Percentiles rank a stretch among this genome's conserved stretches.
Evolutionary conservation across 2,329 filamentous ascomycete species (phyloP).

Genomic region (Aurifilum marmelostoma): DNA sequence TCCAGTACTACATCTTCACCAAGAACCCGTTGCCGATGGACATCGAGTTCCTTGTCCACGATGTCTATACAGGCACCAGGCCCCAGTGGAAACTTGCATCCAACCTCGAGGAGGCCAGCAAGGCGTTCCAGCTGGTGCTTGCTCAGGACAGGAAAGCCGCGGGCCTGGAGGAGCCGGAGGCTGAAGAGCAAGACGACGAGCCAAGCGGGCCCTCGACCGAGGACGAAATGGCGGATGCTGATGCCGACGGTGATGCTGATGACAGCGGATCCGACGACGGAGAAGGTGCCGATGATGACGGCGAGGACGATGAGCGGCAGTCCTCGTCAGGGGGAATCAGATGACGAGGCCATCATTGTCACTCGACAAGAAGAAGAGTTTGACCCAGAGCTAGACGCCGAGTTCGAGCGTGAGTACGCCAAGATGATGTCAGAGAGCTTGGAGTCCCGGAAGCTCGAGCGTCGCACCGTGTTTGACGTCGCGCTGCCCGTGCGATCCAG

Average conservation of each 20-base stretch:
- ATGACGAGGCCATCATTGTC: conserved; percentile 89
- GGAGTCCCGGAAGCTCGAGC: conserved; percentile 93
- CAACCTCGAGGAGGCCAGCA: conserved; percentile 80
- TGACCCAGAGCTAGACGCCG: conserved; percentile 92
- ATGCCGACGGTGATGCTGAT: conserved; percentile 61
- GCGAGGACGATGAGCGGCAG: conserved; percentile 59
- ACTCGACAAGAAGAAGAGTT: conserved; percentile 87
- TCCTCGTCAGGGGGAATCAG: conserved; percentile 61
- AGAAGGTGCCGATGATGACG: conserved; percentile 57
- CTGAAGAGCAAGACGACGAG: conserved; percentile 71
- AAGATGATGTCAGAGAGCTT: conserved; percentile 98
- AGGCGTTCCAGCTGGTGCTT: conserved; percentile 84
- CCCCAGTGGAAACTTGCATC: conserved; percentile 91
- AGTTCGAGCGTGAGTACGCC: conserved; percentile 96
- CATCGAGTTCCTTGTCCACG: conserved; percentile 93
- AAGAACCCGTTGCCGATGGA: conserved; percentile 94
- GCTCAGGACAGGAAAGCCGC: conserved; percentile 84
- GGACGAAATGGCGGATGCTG: conserved; percentile 66
- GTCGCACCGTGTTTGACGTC: conserved; percentile 94
- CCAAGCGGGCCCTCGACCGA: conserved; percentile 74
- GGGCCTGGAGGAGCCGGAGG: conserved; percentile 70
- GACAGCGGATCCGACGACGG: conserved; percentile 60
- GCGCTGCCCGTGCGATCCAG: conserved; percentile 85
- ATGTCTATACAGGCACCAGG: conserved; percentile 81
- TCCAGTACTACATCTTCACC: conserved; percentile 93